Percentiles rank a stretch among this genome's conserved stretches.
Conservation (phyloP, 306 rosid species). For the Argentina anserina region DNA sequence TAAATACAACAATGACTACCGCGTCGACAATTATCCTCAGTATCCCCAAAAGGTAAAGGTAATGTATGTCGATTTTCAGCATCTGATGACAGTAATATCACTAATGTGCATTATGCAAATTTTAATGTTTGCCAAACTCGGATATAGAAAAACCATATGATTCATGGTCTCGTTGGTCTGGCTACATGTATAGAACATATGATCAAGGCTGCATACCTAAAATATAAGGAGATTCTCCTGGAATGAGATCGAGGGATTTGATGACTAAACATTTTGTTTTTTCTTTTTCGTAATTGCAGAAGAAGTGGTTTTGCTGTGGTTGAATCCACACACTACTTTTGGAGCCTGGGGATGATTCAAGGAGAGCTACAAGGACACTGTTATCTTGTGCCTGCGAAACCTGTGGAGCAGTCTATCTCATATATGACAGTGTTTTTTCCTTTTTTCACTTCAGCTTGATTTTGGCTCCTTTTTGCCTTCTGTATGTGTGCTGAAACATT, state of each 20-base stretch:
- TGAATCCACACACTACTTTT: slow-evolving; percentile 18
- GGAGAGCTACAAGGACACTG: slow-evolving; percentile 8
- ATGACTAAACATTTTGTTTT: neutral
- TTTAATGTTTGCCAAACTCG: neutral
- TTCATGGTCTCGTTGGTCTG: no score
- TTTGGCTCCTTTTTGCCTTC: slow-evolving; percentile 20
- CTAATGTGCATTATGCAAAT: neutral
- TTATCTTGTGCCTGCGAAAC: slow-evolving; percentile 15
- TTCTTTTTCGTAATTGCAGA: slow-evolving; percentile 45
- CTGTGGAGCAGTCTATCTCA: slow-evolving; percentile 16
- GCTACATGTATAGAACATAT: neutral
- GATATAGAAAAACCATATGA: no score
- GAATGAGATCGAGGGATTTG: neutral
- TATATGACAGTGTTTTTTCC: neutral
- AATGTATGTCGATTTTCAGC: neutral
- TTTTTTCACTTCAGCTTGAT: neutral
- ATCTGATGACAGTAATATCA: neutral
- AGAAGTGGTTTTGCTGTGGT: slow-evolving; percentile 82
- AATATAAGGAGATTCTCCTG: no score
- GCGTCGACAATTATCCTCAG: slow-evolving; percentile 27
- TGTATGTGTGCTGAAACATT: neutral
- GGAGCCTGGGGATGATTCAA: slow-evolving; percentile 4
- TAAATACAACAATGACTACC: slow-evolving; percentile 17
- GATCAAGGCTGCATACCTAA: no score
- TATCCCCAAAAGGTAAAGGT: slow-evolving; percentile 42